Conservation (phyloP, 768 basidiomycete species). For the Lentinula sp. region DNA sequence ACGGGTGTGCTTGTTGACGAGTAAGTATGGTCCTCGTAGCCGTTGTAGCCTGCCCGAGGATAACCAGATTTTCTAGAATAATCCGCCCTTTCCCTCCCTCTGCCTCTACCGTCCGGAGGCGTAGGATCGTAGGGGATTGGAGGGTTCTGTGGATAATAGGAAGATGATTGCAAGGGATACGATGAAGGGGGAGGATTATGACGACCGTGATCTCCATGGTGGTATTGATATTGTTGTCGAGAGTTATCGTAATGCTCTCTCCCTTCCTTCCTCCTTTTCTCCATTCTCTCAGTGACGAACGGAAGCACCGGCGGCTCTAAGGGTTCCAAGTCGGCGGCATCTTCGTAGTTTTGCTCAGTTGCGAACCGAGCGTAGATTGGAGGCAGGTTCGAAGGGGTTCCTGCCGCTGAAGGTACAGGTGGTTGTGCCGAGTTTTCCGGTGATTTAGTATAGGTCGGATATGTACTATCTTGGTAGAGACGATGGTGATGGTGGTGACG, state of each 20-base stretch:
- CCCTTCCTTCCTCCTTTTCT: neutral
- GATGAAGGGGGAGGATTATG: neutral
- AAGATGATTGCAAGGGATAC: neutral
- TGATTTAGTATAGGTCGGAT: neutral
- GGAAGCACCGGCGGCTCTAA: neutral
- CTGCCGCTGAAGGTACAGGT: neutral
- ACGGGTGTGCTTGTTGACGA: neutral
- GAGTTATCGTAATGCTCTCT: neutral
- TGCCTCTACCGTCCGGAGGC: neutral
- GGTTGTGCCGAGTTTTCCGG: neutral
- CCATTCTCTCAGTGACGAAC: neutral
- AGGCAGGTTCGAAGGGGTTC: neutral
- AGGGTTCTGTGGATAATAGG: neutral
- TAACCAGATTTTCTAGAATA: neutral
- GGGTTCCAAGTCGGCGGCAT: neutral
- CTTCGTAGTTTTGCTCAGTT: neutral
- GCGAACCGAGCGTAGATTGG: constrained; percentile 1
- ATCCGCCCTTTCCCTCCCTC: neutral
- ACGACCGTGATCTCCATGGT: neutral
- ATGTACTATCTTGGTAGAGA: neutral
- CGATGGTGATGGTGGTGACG: neutral
- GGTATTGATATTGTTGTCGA: neutral
- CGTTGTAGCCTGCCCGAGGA: neutral
- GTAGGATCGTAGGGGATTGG: neutral
- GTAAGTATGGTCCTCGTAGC: neutral